Percentiles rank a stretch among this genome's conserved stretches.
Conservation (phyloP, 2,329 filamentous ascomycete genomes). For the Exserohilum rostratum region DNA sequence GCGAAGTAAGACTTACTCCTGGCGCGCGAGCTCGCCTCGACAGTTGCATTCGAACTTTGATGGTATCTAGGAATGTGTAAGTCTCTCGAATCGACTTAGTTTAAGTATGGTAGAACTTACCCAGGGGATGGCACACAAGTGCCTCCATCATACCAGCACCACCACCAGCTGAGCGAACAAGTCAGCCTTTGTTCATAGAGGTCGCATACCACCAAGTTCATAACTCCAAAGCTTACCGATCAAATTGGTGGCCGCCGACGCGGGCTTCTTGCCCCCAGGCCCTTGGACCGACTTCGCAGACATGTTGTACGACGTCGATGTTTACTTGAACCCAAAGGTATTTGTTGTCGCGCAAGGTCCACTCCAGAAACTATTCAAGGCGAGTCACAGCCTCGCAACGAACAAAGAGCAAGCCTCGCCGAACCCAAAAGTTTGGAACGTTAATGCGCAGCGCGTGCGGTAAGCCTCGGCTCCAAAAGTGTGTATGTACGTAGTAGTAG, state of each 20-base stretch:
- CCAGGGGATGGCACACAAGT: conserved; percentile 90
- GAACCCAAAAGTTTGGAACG: background rate
- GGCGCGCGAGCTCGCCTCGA: conserved; percentile 82
- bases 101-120: conserved; percentile 55
- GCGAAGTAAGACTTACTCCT: conserved; percentile 64
- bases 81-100: background rate
- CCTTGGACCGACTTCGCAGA: conserved; percentile 64
- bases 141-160: conserved; percentile 99
- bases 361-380: background rate
- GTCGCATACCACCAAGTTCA: background rate
- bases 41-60: conserved; percentile 99
- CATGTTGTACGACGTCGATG: conserved; percentile 51
- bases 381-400: background rate
- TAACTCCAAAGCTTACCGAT: conserved; percentile 68
- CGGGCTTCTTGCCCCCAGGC: conserved; percentile 72
- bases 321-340: background rate
- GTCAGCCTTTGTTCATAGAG: conserved; percentile 19
- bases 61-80: conserved; percentile 71
- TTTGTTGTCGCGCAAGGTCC: background rate
- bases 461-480: conserved; percentile 2
- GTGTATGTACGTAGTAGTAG: no score
- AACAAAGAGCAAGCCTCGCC: background rate
- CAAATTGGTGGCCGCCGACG: conserved; percentile 86
- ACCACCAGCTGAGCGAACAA: conserved; percentile 74
- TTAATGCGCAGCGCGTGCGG: background rate